These are phyloP conservation scores for Myxozyma udenii DNA, from an alignment of 805 yeast species.

Conservation along the genomic window DNA sequence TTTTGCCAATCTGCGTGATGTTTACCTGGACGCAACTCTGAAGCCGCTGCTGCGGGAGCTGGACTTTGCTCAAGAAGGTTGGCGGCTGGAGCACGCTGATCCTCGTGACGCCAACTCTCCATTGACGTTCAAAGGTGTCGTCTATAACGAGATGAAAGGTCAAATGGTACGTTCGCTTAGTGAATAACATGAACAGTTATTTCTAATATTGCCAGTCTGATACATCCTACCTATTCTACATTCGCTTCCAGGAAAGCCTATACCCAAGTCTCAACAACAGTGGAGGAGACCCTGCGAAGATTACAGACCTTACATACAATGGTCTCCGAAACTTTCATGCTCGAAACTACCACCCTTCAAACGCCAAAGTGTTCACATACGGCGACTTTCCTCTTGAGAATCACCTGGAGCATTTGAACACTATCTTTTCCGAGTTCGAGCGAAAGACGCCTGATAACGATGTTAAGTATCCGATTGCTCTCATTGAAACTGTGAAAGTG, in stretches of 20 bases:
- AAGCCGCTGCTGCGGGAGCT: constrained; percentile 72
- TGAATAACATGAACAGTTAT: no score
- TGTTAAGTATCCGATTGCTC: constrained; percentile 45
- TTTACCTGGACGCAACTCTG: constrained; percentile 82
- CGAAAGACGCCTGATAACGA: constrained; percentile 38
- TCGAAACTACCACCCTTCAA: constrained; percentile 81
- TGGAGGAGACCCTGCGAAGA: constrained; percentile 88
- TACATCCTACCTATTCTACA: constrained; percentile 80
- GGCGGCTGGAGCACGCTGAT: constrained; percentile 82
- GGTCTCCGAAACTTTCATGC: constrained; percentile 76
- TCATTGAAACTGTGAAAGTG: constrained; percentile 41
- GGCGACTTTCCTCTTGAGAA: constrained; percentile 68
- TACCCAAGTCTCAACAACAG: constrained; percentile 84
- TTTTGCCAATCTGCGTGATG: constrained; percentile 76
- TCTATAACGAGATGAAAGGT: constrained; percentile 97
- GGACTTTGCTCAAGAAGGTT: constrained; percentile 94
- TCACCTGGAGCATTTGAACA: constrained; percentile 57
- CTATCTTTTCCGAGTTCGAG: constrained; percentile 54
- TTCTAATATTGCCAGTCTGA: constrained; percentile 50
- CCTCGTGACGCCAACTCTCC: constrained; percentile 53
- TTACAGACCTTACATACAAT: constrained; percentile 69
- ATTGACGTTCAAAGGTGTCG: constrained; percentile 86
- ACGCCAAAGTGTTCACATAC: constrained; percentile 81
- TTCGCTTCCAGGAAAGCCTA: constrained; percentile 73
- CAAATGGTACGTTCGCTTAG: constrained; percentile 48